Evolutionary conservation across 2,329 filamentous ascomycete genomes (phyloP).

Genomic region (Aspergillus sp.): DNA sequence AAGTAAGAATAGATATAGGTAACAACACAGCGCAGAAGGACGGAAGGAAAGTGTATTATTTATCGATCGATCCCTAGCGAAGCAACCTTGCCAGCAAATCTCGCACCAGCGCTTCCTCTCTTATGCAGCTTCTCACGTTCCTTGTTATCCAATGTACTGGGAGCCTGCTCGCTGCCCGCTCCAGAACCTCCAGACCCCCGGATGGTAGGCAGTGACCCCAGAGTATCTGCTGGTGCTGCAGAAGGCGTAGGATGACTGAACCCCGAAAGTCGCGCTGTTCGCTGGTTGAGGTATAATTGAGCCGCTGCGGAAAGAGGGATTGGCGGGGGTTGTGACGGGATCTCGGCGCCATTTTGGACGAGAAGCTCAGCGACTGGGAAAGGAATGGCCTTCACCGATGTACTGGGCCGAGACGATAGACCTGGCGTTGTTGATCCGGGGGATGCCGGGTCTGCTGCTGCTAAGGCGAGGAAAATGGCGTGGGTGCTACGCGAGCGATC

Average conservation of each 20-base stretch:
- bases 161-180: slow-evolving; percentile 26
- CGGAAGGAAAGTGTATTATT: slow-evolving; percentile 2
- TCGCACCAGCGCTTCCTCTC: slow-evolving; percentile 73
- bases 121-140: slow-evolving; percentile 76
- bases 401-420: slow-evolving; percentile 27
- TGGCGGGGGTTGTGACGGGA: slow-evolving; percentile 71
- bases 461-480: slow-evolving; percentile 84
- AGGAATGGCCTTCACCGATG: slow-evolving; percentile 54
- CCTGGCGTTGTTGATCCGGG: slow-evolving; percentile 54
- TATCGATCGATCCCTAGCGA: slow-evolving; percentile 45
- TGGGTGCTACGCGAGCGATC: slow-evolving; percentile 88
- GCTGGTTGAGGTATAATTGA: slow-evolving; percentile 81
- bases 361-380: slow-evolving; percentile 91
- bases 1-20: slow-evolving; percentile 10
- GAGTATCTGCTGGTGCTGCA: slow-evolving; percentile 51
- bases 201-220: slow-evolving; percentile 62
- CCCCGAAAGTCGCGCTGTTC: slow-evolving; percentile 41
- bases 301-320: slow-evolving; percentile 82
- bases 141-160: slow-evolving; percentile 35
- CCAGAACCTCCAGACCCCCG: slow-evolving; percentile 31
- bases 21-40: not conserved
- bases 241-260: slow-evolving; percentile 42
- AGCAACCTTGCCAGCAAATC: slow-evolving; percentile 56
- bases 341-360: slow-evolving; percentile 88
- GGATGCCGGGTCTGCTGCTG: slow-evolving; percentile 85